Conservation (phyloP, 306 rosid species). For the Gastrolobium villosum region DNA sequence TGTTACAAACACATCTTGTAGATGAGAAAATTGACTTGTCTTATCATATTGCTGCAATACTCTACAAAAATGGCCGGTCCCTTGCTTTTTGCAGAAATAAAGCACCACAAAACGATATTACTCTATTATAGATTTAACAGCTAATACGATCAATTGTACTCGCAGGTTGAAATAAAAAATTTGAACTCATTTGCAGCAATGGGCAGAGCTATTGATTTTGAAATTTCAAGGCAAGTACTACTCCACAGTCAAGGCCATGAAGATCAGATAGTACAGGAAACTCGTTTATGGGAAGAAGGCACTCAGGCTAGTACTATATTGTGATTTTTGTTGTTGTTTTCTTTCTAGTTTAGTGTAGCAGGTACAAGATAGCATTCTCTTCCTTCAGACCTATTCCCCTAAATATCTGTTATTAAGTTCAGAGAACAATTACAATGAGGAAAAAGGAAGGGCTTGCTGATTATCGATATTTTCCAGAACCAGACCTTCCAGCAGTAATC, state of each 20-base stretch:
- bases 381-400: conserved; percentile 45
- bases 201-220: conserved; percentile 91
- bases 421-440: conserved; percentile 96
- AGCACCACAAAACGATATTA: conserved; percentile 5
- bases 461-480: conserved; percentile 97
- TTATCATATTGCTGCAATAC: background rate
- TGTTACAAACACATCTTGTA: background rate
- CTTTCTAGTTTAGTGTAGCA: conserved; percentile 32
- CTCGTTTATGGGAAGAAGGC: conserved; percentile 96
- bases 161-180: conserved; percentile 96
- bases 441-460: conserved; percentile 98
- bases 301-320: conserved; percentile 69
- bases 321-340: conserved; percentile 46
- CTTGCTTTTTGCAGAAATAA: background rate
- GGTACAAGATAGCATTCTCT: conserved; percentile 37
- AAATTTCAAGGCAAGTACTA: conserved; percentile 84
- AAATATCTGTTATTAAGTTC: conserved; percentile 47
- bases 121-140: conserved; percentile 6
- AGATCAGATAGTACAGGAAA: conserved; percentile 89
- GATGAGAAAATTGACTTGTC: conserved; percentile 17
- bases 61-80: background rate
- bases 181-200: conserved; percentile 86
- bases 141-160: conserved; percentile 48
- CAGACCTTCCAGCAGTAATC: conserved; percentile 88
- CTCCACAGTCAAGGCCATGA: conserved; percentile 83